These are phyloP conservation scores for Puccinia triticina DNA, from an alignment of 1,284 basidiomycete genomes.

Conservation along the genomic window DNA sequence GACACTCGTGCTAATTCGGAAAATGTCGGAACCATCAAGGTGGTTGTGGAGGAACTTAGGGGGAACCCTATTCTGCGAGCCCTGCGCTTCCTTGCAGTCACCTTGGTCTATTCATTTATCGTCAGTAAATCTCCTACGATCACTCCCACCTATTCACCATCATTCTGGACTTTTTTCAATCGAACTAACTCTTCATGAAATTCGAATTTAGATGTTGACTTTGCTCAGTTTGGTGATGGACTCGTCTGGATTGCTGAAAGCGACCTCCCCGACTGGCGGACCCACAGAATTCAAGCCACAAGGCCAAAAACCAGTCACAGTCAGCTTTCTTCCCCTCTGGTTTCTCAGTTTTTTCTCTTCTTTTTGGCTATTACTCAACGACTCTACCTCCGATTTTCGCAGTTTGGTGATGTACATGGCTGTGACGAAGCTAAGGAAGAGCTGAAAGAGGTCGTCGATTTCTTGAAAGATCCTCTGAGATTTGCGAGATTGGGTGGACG, in stretches of 20 bases:
- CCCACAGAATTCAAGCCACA: constrained; percentile 76
- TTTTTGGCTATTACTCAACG: constrained; percentile 37
- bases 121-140: constrained; percentile 66
- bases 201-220: constrained; percentile 64
- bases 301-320: constrained; percentile 72
- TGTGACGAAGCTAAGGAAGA: constrained; percentile 75
- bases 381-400: neutral
- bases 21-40: constrained; percentile 66
- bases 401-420: constrained; percentile 76
- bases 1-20: constrained; percentile 1
- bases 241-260: constrained; percentile 86
- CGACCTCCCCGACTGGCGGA: constrained; percentile 67
- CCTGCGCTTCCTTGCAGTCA: constrained; percentile 47
- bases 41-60: constrained; percentile 77
- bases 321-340: constrained; percentile 62
- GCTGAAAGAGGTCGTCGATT: constrained; percentile 87
- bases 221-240: constrained; percentile 84
- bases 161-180: constrained; percentile 59
- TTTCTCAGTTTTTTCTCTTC: neutral
- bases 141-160: constrained; percentile 65
- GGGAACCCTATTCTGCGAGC: constrained; percentile 54
- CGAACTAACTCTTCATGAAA: neutral
- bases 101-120: constrained; percentile 62
- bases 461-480: constrained; percentile 82
- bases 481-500: constrained; percentile 88